Evolutionary conservation across 2,329 filamentous ascomycete genomes (phyloP), one percentile per base, ranked within the genome.

Genomic region (Rhinocladiella similis): DNA sequence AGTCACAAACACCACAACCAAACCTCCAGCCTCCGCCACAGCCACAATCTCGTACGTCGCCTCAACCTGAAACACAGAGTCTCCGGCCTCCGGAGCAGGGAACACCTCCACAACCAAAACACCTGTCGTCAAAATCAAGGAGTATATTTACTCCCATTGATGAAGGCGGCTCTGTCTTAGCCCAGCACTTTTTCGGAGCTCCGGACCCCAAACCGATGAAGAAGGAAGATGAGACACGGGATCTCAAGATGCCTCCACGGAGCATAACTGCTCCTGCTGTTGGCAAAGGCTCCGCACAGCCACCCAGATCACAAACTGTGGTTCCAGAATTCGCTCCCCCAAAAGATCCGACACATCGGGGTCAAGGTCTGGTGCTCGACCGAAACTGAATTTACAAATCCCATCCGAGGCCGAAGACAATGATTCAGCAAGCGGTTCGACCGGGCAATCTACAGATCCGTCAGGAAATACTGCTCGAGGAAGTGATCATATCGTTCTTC

Each of bases 111-210:
- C 73, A 77, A 61, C 86, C 88, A 1, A 89, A 87, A 67, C 86
- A 89, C 5, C 65, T 83, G 2, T 78, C 80, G 6, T 74, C 80
- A 33, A 92, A 92, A 70, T 87, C 88, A 19, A 88, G 92, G 69
- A 97, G 92, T 71, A 97, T 99, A 57, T 97, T 97, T 70, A 99
- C 94, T 0, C 94, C 94, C 0, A 96, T 99, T 61, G 94, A 97
- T 67, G 92, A 96, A 70, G 91, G 89, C 66, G 84, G 90, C 47
- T 97, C 92, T 1, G 87, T 97, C 56, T 75, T 97, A 42, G 91
- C 90, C 12, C 90, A 93, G 63, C 91, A 96, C 70, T 86, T 83
- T 1, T 87, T 89, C 63, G 80, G 84, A 9, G 79, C 82, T 2
- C 84, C 85, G 72, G 79, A 47, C 77, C 77, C 47, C 69, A 73